Evolutionary conservation across 208 protist genomes (phyloP).

Genomic region (Polymyxa betae): DNA sequence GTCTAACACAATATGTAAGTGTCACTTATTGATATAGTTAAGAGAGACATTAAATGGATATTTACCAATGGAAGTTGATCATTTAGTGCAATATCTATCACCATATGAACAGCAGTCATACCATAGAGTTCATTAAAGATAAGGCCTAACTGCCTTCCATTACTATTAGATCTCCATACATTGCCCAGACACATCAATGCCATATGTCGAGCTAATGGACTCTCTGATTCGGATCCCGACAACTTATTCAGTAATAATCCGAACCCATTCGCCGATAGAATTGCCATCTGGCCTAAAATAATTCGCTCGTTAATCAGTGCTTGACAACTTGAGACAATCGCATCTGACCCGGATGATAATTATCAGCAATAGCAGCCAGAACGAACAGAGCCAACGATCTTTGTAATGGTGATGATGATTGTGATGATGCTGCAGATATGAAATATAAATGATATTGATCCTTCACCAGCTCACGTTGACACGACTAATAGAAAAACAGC

Average conservation of each 20-base stretch:
- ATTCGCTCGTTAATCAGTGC: not conserved
- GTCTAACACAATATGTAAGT: no score
- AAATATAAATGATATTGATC: slow-evolving; percentile 58
- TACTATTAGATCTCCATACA: not conserved
- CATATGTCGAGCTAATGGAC: not conserved
- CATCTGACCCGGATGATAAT: not conserved
- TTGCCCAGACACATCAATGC: not conserved
- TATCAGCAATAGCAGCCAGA: slow-evolving; percentile 18
- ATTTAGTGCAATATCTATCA: not conserved
- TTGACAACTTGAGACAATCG: not conserved
- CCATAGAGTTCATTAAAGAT: not conserved
- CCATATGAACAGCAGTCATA: not conserved
- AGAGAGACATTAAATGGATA: not conserved
- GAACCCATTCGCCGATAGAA: not conserved
- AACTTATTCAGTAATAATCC: not conserved
- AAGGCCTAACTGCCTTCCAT: not conserved
- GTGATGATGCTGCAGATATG: not conserved
- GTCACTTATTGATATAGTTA: no score
- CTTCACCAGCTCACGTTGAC: slow-evolving; percentile 55
- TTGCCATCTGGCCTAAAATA: not conserved
- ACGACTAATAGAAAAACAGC: slow-evolving; percentile 13
- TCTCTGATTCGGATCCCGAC: not conserved
- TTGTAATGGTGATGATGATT: slow-evolving; percentile 41
- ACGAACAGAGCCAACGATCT: slow-evolving; percentile 50
- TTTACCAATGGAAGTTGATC: not conserved